Evolutionary conservation across 208 protist genomes (phyloP), one percentile per base, ranked within the genome.

Genomic region (Acanthamoeba quina): DNA sequence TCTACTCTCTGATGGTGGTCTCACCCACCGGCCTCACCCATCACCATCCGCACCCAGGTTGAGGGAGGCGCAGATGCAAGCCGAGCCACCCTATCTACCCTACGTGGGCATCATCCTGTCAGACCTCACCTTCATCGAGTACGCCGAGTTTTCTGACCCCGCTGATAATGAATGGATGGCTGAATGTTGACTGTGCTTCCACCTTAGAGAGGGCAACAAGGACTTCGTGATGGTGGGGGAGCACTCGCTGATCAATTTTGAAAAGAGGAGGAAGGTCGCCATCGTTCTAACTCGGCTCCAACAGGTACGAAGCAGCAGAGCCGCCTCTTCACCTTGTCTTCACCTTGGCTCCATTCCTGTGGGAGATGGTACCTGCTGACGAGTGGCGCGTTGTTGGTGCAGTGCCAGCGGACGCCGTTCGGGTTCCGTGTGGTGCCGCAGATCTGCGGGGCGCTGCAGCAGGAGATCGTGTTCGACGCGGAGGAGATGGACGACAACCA

Each of bases 211-310:
- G 29, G 64, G 64, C 24, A 72, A 72, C 64, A 72, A 72, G 64
- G 64, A 72, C 64, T 72, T 72, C 26, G 11, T 72, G 17, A 37
- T 29, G 15, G 64, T 72, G 31, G 64, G 64, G 24, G 64, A 72
- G 26, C 64, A 72, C 31, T 72, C 64, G 64, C 64, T 72, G 15
- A 72, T 72, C 64, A 72, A 72, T 72, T 72, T 72, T 72, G 64
- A 72, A 37, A 72, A 72, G 64, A 72, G 64, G 7, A n/a, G 64
- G 29, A 72, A 72, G 64, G 31, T 72, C 64, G 64, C 64, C 64
- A 72, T 10, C 64, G 64, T 72, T 19, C 24, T 72, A 0, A 72
- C 29, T 10, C 64, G 64, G 10, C 31, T 72, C 29, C 64, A 72
- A 72, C 64, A 72, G 64, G 64, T 72, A 72, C 64, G 64, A n/a